A percentile compares a stretch with the other conserved stretches of the same genome.
These are phyloP conservation scores for Dryadomyces quercus-mongolicae DNA, from an alignment of 2,329 filamentous ascomycete species.

Conservation along the genomic window DNA sequence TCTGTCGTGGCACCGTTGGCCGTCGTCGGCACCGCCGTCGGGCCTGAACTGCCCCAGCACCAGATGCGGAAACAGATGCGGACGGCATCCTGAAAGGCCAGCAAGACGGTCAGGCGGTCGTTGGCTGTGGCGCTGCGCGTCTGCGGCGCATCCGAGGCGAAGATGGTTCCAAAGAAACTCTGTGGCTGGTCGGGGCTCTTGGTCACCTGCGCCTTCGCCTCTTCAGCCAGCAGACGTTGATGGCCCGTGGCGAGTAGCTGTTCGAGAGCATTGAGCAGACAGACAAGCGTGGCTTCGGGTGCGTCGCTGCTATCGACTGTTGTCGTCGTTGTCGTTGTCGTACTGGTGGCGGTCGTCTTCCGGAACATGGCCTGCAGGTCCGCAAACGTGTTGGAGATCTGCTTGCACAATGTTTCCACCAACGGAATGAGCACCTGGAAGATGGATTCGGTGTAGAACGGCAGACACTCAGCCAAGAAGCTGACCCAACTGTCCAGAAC, in stretches of 20 bases:
- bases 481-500: constrained; percentile 86
- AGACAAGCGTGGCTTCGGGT: constrained; percentile 64
- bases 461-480: constrained; percentile 72
- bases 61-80: constrained; percentile 88
- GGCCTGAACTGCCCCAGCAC: constrained; percentile 39
- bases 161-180: constrained; percentile 88
- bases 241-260: constrained; percentile 81
- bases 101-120: constrained; percentile 78
- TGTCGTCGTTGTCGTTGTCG: background rate
- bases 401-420: constrained; percentile 75
- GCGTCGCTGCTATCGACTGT: constrained; percentile 19
- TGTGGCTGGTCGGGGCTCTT: constrained; percentile 77
- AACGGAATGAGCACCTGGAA: constrained; percentile 86
- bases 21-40: background rate
- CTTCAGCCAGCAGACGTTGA: constrained; percentile 66
- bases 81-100: constrained; percentile 96
- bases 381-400: constrained; percentile 62
- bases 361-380: constrained; percentile 56
- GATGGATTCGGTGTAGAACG: constrained; percentile 70
- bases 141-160: constrained; percentile 64
- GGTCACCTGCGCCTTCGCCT: constrained; percentile 51
- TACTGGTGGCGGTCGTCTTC: background rate
- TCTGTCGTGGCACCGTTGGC: constrained; percentile 23
- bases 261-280: constrained; percentile 86
- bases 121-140: constrained; percentile 81